A percentile compares a stretch with the other conserved stretches of the same genome.
Conservation (phyloP, 2,329 filamentous ascomycete genomes). For the Neoarthrinium moseri region DNA sequence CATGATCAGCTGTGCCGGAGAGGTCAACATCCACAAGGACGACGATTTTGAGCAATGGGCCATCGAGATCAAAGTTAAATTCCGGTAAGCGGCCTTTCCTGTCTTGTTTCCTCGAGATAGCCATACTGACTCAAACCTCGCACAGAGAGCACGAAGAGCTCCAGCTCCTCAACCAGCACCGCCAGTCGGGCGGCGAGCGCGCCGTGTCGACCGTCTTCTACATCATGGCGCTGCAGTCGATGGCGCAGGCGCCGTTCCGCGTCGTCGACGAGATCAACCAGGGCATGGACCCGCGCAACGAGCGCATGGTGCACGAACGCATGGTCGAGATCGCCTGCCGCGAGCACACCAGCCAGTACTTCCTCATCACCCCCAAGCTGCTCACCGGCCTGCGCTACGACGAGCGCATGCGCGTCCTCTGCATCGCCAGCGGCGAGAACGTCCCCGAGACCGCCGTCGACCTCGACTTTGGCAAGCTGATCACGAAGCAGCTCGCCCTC, state of each 20-base stretch:
- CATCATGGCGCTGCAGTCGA: constrained; percentile 93
- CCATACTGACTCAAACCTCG: background rate
- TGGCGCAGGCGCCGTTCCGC: constrained; percentile 92
- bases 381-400: constrained; percentile 84
- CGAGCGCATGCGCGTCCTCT: constrained; percentile 86
- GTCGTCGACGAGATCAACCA: constrained; percentile 99
- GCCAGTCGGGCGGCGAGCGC: constrained; percentile 93
- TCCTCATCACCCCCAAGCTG: constrained; percentile 96
- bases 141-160: constrained; percentile 76
- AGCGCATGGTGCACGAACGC: constrained; percentile 95
- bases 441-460: constrained; percentile 55
- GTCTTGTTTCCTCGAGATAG: background rate
- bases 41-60: constrained; percentile 94
- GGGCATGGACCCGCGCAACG: constrained; percentile 98
- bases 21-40: constrained; percentile 85
- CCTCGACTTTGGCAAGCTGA: constrained; percentile 47
- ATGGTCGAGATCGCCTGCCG: constrained; percentile 97
- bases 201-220: constrained; percentile 98
- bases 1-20: constrained; percentile 89
- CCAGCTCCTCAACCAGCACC: constrained; percentile 83
- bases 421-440: constrained; percentile 85
- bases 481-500: constrained; percentile 36
- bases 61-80: constrained; percentile 91
- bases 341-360: constrained; percentile 81
- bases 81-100: constrained; percentile 61